Percentiles rank a stretch among this genome's conserved stretches.
Conservation (phyloP, 2,329 filamentous ascomycete species). For the Didymella segeticola region DNA sequence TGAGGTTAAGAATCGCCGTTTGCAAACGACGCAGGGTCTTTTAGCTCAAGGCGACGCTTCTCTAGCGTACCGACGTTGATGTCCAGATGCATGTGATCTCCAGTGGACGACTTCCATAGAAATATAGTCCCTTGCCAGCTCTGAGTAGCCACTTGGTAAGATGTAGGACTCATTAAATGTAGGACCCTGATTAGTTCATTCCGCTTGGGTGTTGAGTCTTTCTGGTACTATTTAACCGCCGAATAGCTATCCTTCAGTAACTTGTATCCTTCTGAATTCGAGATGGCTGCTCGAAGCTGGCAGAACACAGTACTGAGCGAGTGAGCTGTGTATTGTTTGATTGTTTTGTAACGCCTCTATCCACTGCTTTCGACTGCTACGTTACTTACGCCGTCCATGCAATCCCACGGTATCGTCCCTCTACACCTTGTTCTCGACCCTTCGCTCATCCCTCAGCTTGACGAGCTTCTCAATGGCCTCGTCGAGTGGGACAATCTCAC, state of each 20-base stretch:
- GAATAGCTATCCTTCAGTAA: no score
- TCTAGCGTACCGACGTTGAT: conserved; percentile 12
- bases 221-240: no score
- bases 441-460: conserved; percentile 53
- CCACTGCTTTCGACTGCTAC: background rate
- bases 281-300: no score
- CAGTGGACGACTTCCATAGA: no score
- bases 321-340: background rate
- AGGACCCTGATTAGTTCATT: no score
- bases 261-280: no score
- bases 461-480: conserved; percentile 63
- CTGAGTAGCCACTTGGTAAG: no score
- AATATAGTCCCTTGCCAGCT: no score
- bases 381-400: conserved; percentile 4
- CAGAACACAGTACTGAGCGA: no score
- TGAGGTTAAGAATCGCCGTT: background rate
- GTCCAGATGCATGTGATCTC: background rate
- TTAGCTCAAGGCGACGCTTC: conserved; percentile 13
- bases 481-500: conserved; percentile 66
- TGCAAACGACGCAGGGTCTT: background rate
- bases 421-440: conserved; percentile 41
- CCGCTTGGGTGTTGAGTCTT: no score
- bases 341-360: background rate
- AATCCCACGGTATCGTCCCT: background rate
- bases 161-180: no score